These are phyloP conservation scores for Senecio squalidus DNA, from an alignment of 140 eudicot species.

Conservation along the genomic window DNA sequence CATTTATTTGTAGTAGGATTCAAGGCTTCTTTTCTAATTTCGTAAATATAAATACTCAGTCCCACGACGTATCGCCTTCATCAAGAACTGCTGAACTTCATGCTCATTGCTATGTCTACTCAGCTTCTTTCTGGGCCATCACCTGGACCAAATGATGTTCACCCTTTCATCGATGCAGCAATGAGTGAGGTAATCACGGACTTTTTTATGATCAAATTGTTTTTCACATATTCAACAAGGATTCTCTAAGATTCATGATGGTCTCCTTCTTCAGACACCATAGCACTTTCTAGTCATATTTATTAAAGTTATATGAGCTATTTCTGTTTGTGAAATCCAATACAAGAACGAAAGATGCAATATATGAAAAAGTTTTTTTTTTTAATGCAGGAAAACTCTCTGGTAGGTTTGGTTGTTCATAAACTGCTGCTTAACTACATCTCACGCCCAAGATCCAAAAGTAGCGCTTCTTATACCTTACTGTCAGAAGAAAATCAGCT, in stretches of 20 bases:
- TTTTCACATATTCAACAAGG: background rate
- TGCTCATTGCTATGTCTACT: conserved; percentile 89
- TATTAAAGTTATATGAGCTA: background rate
- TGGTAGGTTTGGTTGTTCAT: conserved; percentile 54
- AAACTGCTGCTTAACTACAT: conserved; percentile 74
- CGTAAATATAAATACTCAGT: conserved; percentile 27
- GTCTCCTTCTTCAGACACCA: background rate
- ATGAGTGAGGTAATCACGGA: conserved; percentile 65
- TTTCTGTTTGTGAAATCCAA: background rate
- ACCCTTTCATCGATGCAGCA: conserved; percentile 82
- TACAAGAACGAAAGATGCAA: background rate
- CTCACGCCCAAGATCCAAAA: conserved; percentile 40
- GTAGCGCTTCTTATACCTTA: conserved; percentile 42
- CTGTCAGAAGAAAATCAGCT: conserved; percentile 63
- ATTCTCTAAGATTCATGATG: no score
- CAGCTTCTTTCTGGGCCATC: conserved; percentile 96
- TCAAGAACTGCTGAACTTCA: conserved; percentile 84
- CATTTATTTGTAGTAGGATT: conserved; percentile 2
- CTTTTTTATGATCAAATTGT: background rate
- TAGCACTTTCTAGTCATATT: no score
- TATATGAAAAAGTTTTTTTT: background rate
- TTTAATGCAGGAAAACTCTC: conserved; percentile 59
- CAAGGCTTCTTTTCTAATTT: conserved; percentile 20
- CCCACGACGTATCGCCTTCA: conserved; percentile 75
- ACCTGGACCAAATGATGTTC: conserved; percentile 76